Evolutionary conservation across 495 filamentous ascomycete species (phyloP).

Genomic region (Aspergillus affinis): DNA sequence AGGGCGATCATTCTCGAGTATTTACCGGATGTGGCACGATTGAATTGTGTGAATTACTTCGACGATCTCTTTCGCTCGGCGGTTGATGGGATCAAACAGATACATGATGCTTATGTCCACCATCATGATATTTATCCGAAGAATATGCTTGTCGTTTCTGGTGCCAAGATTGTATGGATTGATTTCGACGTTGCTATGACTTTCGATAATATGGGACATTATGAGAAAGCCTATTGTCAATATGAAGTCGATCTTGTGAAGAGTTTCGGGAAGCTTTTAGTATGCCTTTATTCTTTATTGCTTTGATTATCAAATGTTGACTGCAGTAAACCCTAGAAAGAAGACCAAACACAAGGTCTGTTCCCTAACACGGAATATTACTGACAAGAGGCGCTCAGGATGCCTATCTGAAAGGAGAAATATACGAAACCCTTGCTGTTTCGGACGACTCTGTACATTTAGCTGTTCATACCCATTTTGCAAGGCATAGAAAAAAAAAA

Average conservation of each 20-base stretch:
- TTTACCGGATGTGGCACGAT: background rate
- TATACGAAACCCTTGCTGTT: no score
- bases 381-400: background rate
- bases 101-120: background rate
- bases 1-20: conserved; percentile 4
- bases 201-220: background rate
- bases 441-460: background rate
- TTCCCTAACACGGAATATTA: conserved; percentile 2
- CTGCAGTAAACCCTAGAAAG: background rate
- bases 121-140: conserved; percentile 7
- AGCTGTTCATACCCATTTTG: background rate
- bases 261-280: conserved; percentile 1
- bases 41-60: conserved; percentile 4
- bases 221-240: background rate
- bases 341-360: conserved; percentile 1
- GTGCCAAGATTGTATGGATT: conserved; percentile 1
- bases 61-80: background rate
- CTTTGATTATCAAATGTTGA: background rate
- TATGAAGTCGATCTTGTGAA: background rate
- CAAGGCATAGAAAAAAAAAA: background rate
- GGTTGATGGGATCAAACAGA: background rate
- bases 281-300: background rate
- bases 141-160: conserved; percentile 2
- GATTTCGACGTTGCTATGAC: conserved; percentile 8
- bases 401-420: no score